phyloP scores from a whole-genome alignment of 1,284 basidiomycete genomes.

The Cutaneotrichosporon dermatis region DNA sequence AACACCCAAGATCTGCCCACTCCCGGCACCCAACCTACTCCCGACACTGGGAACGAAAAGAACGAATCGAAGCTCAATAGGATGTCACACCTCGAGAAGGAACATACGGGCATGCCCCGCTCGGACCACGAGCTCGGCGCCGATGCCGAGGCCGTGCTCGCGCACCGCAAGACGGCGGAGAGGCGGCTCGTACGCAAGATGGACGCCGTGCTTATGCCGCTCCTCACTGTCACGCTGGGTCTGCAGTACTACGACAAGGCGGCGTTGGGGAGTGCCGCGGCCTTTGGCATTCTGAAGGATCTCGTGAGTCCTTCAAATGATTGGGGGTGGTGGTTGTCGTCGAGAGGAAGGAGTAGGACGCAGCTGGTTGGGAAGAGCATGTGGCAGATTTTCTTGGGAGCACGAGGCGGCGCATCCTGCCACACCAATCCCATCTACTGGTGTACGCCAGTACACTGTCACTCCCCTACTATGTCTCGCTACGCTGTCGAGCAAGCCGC shows the following conservation, averaged over 20 bases:
- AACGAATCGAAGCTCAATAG: not conserved
- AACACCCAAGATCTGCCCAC: too few relatives aligned
- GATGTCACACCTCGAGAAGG: not conserved
- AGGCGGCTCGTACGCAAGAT: constrained; percentile 38
- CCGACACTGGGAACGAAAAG: too few relatives aligned
- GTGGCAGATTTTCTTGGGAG: too few relatives aligned
- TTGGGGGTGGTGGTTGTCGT: too few relatives aligned
- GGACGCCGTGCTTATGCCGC: constrained; percentile 46
- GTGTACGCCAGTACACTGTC: too few relatives aligned
- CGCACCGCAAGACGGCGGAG: constrained; percentile 2
- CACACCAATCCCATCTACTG: too few relatives aligned
- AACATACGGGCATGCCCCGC: not conserved
- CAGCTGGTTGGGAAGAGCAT: too few relatives aligned
- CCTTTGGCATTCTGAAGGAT: constrained; percentile 54
- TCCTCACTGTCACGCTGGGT: constrained; percentile 51
- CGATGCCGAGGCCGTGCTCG: not conserved
- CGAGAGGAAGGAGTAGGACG: too few relatives aligned
- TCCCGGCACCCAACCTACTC: too few relatives aligned
- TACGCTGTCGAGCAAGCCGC: too few relatives aligned
- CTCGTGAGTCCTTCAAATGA: constrained; percentile 25
- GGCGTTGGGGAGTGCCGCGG: constrained; percentile 51
- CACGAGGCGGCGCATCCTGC: too few relatives aligned
- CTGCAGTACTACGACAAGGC: constrained; percentile 54
- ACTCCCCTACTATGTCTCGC: too few relatives aligned
- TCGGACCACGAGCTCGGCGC: not conserved